These are phyloP conservation scores for Mycena vulgaris DNA, from an alignment of 768 basidiomycete species.

Conservation along the genomic window DNA sequence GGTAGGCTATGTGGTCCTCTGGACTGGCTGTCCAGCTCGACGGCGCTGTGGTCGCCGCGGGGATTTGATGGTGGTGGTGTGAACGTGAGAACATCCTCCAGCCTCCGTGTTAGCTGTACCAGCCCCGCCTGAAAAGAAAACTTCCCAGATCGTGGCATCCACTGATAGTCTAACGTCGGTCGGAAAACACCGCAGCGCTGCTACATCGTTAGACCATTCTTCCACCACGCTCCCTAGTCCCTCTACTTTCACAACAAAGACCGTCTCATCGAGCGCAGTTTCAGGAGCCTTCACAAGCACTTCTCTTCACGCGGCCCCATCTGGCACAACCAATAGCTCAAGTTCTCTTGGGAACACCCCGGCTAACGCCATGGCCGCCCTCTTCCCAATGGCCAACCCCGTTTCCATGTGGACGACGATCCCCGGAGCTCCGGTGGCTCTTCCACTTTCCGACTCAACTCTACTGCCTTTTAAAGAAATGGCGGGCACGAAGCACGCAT, in stretches of 20 bases:
- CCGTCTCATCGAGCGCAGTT: not conserved
- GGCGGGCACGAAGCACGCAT: slow-evolving; percentile 54
- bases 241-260: not conserved
- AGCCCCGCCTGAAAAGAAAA: not conserved
- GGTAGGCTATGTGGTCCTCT: not conserved
- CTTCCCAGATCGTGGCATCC: too few species aligned
- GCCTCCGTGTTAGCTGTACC: too few species aligned
- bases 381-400: slow-evolving; percentile 58
- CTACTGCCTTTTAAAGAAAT: slow-evolving; percentile 57
- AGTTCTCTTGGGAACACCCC: not conserved
- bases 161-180: not conserved
- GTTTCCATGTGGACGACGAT: slow-evolving; percentile 61
- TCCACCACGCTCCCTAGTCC: not conserved
- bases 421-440: slow-evolving; percentile 48
- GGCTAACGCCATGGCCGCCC: too few species aligned
- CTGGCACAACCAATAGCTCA: not conserved
- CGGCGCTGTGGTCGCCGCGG: not conserved
- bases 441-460: slow-evolving; percentile 60
- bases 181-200: not conserved
- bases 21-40: not conserved
- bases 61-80: not conserved
- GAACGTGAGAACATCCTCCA: slow-evolving; percentile 1
- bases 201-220: not conserved
- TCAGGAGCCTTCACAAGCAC: not conserved
- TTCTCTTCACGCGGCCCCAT: not conserved